phyloP scores from a whole-genome alignment of 257 asterid genomes.

The Lycium barbarum region DNA sequence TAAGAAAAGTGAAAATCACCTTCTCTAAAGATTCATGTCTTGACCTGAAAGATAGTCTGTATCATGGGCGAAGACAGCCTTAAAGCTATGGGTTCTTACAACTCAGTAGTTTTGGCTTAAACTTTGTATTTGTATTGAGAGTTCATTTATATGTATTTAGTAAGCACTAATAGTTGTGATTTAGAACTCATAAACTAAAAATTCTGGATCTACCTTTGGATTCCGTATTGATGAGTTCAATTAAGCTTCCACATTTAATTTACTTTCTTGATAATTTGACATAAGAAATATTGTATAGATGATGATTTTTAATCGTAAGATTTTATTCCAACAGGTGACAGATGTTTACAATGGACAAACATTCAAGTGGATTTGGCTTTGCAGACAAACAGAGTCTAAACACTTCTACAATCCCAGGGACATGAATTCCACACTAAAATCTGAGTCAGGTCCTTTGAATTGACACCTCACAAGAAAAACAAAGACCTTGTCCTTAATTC shows the following conservation, averaged over 20 bases:
- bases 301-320: neutral
- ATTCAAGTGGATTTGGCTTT: conserved; percentile 20
- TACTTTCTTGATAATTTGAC: neutral
- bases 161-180: too few relatives aligned
- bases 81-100: too few relatives aligned
- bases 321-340: neutral
- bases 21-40: neutral
- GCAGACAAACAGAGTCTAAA: neutral
- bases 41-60: neutral
- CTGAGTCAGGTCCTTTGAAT: conserved; percentile 35
- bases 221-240: neutral
- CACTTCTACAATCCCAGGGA: neutral
- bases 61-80: neutral
- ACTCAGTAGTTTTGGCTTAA: too few relatives aligned
- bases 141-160: too few relatives aligned
- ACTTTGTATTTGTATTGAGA: too few relatives aligned
- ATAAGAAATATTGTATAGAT: neutral
- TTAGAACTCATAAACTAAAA: too few relatives aligned
- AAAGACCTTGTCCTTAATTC: conserved; percentile 26
- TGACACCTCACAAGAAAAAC: conserved; percentile 32
- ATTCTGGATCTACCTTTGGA: neutral
- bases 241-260: neutral
- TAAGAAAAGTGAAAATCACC: neutral
- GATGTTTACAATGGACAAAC: neutral
- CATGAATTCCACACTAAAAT: conserved; percentile 16